These are phyloP conservation scores for Arxiozyma heterogenica DNA, from an alignment of 1,139 yeast genomes.

Conservation along the genomic window DNA sequence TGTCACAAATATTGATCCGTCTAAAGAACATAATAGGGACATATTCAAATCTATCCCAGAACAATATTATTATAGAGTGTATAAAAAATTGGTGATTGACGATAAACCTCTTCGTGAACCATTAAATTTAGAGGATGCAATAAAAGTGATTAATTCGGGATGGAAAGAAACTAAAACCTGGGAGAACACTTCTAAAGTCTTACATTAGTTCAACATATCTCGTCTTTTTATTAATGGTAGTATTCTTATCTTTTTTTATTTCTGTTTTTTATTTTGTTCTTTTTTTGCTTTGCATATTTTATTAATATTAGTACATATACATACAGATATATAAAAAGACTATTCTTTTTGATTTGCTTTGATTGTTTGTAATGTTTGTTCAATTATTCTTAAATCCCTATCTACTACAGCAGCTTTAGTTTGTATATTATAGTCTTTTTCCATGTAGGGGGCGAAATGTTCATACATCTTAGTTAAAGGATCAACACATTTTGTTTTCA, in stretches of 20 bases:
- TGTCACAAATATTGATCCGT: background rate
- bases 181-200: slow-evolving; percentile 38
- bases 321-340: background rate
- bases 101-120: slow-evolving; percentile 48
- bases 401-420: slow-evolving; percentile 28
- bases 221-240: no score
- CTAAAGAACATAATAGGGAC: slow-evolving; percentile 12
- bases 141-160: slow-evolving; percentile 55
- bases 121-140: slow-evolving; percentile 51
- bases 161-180: slow-evolving; percentile 61
- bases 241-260: no score
- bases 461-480: slow-evolving; percentile 19
- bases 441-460: slow-evolving; percentile 12
- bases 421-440: slow-evolving; percentile 20
- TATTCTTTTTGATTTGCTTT: slow-evolving; percentile 23
- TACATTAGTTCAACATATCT: background rate
- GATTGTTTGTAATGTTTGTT: slow-evolving; percentile 26
- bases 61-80: slow-evolving; percentile 47
- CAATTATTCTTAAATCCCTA: slow-evolving; percentile 31
- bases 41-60: slow-evolving; percentile 26
- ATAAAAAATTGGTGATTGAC: slow-evolving; percentile 49
- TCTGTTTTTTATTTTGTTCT: no score
- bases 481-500: slow-evolving; percentile 17
- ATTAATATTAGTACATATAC: background rate
- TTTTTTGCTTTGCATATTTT: no score